Percentiles rank a stretch among this genome's conserved stretches.
Conservation (phyloP, 2,329 filamentous ascomycete genomes). For the Atkinsonella texensis region DNA sequence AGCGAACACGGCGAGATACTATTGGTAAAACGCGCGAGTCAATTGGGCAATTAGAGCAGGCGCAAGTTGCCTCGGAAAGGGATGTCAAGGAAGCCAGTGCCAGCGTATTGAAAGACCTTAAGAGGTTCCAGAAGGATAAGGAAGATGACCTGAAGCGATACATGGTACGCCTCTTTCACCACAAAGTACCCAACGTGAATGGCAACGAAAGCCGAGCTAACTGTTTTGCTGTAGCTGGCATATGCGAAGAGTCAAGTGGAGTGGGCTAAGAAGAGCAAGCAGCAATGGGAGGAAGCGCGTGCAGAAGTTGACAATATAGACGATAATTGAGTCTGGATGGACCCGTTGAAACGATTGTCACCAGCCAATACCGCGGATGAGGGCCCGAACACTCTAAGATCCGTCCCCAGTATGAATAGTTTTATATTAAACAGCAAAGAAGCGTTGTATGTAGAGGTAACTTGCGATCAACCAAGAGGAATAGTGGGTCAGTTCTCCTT, state of each 20-base stretch:
- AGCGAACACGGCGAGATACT: conserved; percentile 79
- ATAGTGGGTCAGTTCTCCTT: background rate
- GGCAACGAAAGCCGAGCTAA: conserved; percentile 12
- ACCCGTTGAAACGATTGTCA: background rate
- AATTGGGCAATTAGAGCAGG: conserved; percentile 77
- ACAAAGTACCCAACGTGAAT: background rate
- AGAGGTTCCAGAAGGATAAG: conserved; percentile 89
- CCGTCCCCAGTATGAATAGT: background rate
- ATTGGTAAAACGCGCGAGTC: conserved; percentile 93
- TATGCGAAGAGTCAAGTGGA: conserved; percentile 90
- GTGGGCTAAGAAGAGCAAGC: conserved; percentile 82
- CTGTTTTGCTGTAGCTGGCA: conserved; percentile 50
- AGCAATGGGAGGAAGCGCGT: conserved; percentile 85
- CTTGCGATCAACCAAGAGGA: background rate
- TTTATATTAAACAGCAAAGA: conserved; percentile 1
- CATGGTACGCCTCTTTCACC: conserved; percentile 57
- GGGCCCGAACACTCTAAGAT: background rate
- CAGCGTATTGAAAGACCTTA: conserved; percentile 79
- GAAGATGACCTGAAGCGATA: conserved; percentile 88
- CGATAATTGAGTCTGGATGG: conserved; percentile 28
- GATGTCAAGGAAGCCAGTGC: conserved; percentile 89
- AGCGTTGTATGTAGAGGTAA: background rate
- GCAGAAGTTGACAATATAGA: conserved; percentile 83
- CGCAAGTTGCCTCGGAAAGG: conserved; percentile 73
- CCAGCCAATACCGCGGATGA: background rate